Evolutionary conservation across 2,329 filamentous ascomycete genomes (phyloP), one percentile per base, ranked within the genome.

Genomic region (Sporothrix brunneoviolacea): DNA sequence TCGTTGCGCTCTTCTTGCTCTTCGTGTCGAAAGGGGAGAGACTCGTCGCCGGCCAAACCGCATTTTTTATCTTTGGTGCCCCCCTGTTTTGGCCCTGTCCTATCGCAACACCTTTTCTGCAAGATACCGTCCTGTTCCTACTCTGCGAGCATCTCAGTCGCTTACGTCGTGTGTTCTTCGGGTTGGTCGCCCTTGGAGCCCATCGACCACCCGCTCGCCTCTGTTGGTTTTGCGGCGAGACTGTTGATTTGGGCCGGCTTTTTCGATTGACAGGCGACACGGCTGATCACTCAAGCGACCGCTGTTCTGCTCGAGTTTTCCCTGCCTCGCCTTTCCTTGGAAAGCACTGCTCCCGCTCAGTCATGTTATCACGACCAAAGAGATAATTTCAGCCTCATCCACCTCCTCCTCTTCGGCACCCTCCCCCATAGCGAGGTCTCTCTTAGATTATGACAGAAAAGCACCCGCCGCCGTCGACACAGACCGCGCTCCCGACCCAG

Each of bases 391-490:
- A 30, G 15, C 24, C 35, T 28, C 32, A 19, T 4, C 41, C 24
- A n/a, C 19, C 41, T 30, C 13, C 41, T 30, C 13, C 52, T 61
- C 60, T 62, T 61, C 63, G 62, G 63, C 62, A 58, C 59, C 58
- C 55, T 58, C 58, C 59, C 57, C 58, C 60, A 67, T 65, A 62
- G 65, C 67, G 73, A 72, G 72, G 70, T 65, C 65, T 61, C 59
- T 65, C 57, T 59, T 70, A 74, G 73, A 82, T 74, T 79, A 82
- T 82, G 79, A 82, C 76, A 69, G 79, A 82, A 68, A 79, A 73
- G 65, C 68, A 70, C 57, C 68, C 67, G 60, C 65, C 72, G 65
- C 70, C 75, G 68, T 72, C 72, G 62, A 76, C 76, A 68, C 77
- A 74, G 68, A 68, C 72, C 66, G 73, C 72, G 71, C 69, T 71